Percentiles rank a stretch among this genome's conserved stretches.
These are phyloP conservation scores for Zea mays DNA, from an alignment of 176 grass and related monocot species.

Conservation along the genomic window DNA sequence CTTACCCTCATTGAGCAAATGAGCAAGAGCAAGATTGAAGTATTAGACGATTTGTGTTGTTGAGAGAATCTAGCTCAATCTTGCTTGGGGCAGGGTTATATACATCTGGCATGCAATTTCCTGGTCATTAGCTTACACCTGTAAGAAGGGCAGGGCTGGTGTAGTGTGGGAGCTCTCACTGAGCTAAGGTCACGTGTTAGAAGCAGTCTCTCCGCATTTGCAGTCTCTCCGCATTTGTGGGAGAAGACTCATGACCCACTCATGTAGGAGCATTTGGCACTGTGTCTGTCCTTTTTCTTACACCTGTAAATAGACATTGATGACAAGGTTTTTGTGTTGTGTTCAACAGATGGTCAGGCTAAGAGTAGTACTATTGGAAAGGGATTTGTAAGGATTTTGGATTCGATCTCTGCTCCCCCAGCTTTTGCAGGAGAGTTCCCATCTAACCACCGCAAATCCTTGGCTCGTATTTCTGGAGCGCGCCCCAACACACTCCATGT, in stretches of 20 bases:
- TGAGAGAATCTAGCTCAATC: conserved; percentile 28
- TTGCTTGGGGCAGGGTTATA: conserved; percentile 26
- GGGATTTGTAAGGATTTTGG: conserved; percentile 66
- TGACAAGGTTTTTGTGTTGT: conserved; percentile 40
- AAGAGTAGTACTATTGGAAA: conserved; percentile 34
- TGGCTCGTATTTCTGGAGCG: conserved; percentile 42
- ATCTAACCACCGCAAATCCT: conserved; percentile 43
- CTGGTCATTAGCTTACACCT: background rate
- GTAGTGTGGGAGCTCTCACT: too few relatives aligned
- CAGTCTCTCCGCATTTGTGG: too few relatives aligned
- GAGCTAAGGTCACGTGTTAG: too few relatives aligned
- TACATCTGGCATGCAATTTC: conserved; percentile 22
- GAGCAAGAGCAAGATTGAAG: conserved; percentile 20
- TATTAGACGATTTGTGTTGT: conserved; percentile 26
- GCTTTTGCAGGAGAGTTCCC: conserved; percentile 79
- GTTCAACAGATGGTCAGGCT: conserved; percentile 43
- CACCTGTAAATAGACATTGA: conserved; percentile 29
- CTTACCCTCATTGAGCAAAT: conserved; percentile 37
- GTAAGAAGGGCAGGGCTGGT: too few relatives aligned
- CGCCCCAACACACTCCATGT: conserved; percentile 49
- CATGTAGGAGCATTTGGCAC: too few relatives aligned
- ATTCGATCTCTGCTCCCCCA: conserved; percentile 72
- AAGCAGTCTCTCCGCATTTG: too few relatives aligned
- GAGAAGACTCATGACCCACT: too few relatives aligned
- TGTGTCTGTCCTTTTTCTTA: too few relatives aligned